These are phyloP conservation scores for Heliocybe sulcata DNA, from an alignment of 1,284 basidiomycete genomes.

Conservation along the genomic window DNA sequence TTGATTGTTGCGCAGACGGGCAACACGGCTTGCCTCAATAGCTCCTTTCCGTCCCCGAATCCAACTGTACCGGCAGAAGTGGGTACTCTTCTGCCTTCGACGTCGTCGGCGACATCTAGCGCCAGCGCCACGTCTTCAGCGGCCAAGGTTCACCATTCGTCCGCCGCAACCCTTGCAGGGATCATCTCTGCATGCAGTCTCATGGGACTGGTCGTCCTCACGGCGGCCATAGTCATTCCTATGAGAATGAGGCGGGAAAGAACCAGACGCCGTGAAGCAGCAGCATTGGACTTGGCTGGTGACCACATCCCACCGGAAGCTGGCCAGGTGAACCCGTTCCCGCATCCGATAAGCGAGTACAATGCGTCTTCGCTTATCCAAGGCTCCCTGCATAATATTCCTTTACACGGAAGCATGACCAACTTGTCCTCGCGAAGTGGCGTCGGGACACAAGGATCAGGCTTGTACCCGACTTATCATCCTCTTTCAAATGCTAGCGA, in stretches of 20 bases:
- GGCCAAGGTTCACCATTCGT: neutral
- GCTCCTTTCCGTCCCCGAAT: neutral
- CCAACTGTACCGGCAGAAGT: neutral
- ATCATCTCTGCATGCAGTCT: neutral
- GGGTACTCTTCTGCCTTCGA: neutral
- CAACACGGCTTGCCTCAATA: neutral
- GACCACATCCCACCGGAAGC: neutral
- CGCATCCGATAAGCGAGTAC: neutral
- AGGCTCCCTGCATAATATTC: neutral
- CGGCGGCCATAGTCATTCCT: neutral
- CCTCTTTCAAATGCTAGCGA: neutral
- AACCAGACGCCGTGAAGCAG: neutral
- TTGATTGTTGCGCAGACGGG: neutral
- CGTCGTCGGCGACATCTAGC: neutral
- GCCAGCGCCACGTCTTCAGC: neutral
- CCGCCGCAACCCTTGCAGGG: neutral
- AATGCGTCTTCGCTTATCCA: neutral
- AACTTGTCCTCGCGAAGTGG: neutral
- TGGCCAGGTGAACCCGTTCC: neutral
- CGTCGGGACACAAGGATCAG: too few relatives aligned
- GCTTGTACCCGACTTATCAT: neutral
- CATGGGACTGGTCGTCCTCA: neutral
- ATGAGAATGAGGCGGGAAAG: neutral
- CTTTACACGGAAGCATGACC: neutral
- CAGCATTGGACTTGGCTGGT: neutral